Percentiles rank a stretch among this genome's conserved stretches.
These are phyloP conservation scores for Quercus engelmannii DNA, from an alignment of 306 rosid species.

Conservation along the genomic window DNA sequence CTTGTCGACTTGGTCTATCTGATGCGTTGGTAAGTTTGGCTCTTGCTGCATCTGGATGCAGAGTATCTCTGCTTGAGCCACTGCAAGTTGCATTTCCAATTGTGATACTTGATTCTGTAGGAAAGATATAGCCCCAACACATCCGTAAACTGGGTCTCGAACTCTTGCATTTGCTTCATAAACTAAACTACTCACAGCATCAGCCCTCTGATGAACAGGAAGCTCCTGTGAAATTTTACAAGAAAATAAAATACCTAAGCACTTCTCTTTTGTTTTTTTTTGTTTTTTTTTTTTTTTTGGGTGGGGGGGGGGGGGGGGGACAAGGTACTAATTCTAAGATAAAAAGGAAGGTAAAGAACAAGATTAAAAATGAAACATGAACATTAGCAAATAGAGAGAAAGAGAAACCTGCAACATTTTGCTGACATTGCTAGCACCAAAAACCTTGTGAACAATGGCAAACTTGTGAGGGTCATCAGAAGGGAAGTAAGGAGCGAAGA, in stretches of 20 bases:
- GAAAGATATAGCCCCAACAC: constrained; percentile 77
- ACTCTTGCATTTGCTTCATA: constrained; percentile 81
- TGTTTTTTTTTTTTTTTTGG: background rate
- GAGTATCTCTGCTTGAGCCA: constrained; percentile 68
- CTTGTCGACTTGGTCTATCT: constrained; percentile 39
- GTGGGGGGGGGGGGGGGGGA: no score
- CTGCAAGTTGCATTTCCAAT: constrained; percentile 68
- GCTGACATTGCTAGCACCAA: constrained; percentile 87
- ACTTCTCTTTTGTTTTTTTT: background rate
- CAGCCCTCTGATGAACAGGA: constrained; percentile 69
- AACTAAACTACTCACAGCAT: constrained; percentile 71
- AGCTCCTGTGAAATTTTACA: constrained; percentile 41
- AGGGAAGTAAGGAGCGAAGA: constrained; percentile 79
- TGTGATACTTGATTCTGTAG: constrained; percentile 71
- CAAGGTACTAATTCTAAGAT: background rate
- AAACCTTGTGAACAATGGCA: constrained; percentile 83
- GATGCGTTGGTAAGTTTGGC: constrained; percentile 24
- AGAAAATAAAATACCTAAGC: background rate
- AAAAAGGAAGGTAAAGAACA: background rate
- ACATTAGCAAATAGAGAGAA: background rate
- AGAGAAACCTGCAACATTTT: constrained; percentile 71
- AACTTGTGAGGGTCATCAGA: constrained; percentile 71
- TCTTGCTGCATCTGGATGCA: constrained; percentile 75
- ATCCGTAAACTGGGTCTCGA: constrained; percentile 79
- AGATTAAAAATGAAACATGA: background rate